Base-by-base conservation (phyloP, 805 yeast species). In the Brettanomyces custersianus region DNA sequence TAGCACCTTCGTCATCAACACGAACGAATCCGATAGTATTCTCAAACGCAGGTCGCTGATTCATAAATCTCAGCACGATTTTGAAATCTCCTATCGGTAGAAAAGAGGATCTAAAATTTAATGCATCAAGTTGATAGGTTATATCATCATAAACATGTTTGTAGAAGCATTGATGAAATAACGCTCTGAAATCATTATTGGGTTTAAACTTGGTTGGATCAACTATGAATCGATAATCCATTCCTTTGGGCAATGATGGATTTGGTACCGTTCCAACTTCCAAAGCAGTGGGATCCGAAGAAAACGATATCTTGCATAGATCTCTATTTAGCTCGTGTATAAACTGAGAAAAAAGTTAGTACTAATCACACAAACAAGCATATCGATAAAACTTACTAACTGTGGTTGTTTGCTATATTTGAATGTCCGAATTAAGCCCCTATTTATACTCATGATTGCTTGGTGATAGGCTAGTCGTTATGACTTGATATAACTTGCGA, bases 71-170 rank as follows among this genome's bases (percentile, higher is more conserved):
- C 1, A 90, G 86, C 1, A 74, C 66, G 32, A 67, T 72, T 40
- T 92, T 65, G 41, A 78, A 64, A 51, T 83, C 94, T 45, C 72
- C 79, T 30, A 84, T 70, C 6, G 87, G 85, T 79, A 80, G 72
- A 52, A 59, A 76, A 0, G 69, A 59, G 16, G 61, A 61, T 11
- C 70, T 70, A 43, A 70, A 71, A 25, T 65, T 65, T 4, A 72
- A 63, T 1, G 81, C 74, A 40, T 77, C 83, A 49, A 75, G 53
- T 20, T 66, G 62, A 47, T 69, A 77, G 1, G 74, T 52, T 43
- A 71, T 69, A 51, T 77, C 84, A 11, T 67, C 41, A 18, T 55
- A 52, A 5, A 60, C 52, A 11, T 48, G 41, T 15, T 47, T 37
- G 0, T 35, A 20, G 4, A 60, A 41, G 13, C 54, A 35, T 4